Evolutionary conservation across 2,329 filamentous ascomycete genomes (phyloP).

Genomic region (Chaetomium globosum): DNA sequence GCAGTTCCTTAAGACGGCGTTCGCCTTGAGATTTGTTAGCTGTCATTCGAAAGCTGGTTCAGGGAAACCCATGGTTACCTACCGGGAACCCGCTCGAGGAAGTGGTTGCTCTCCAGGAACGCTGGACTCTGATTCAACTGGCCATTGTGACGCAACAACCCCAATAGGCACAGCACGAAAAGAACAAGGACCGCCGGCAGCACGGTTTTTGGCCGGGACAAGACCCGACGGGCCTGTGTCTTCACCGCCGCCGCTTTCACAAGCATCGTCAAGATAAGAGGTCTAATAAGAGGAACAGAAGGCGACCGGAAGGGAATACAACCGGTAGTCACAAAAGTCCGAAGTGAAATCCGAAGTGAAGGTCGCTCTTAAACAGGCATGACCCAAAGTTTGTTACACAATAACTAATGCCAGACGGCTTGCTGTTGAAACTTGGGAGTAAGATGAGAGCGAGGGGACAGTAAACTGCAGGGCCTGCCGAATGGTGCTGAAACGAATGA

Average conservation of each 20-base stretch:
- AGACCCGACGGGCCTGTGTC: constrained; percentile 30
- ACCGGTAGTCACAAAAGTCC: neutral
- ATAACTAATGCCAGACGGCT: neutral
- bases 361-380: constrained; percentile 13
- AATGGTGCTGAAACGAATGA: constrained; percentile 24
- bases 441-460: neutral
- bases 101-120: constrained; percentile 3
- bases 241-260: constrained; percentile 28
- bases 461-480: constrained; percentile 7
- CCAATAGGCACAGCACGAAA: constrained; percentile 27
- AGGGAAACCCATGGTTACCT: neutral
- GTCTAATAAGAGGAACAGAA: neutral
- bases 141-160: constrained; percentile 18
- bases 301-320: neutral
- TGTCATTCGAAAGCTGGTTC: neutral
- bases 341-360: neutral
- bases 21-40: constrained; percentile 26
- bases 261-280: constrained; percentile 23
- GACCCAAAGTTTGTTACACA: neutral
- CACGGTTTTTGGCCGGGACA: constrained; percentile 28
- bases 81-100: constrained; percentile 27
- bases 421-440: neutral
- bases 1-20: constrained; percentile 22
- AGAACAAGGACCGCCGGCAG: constrained; percentile 22
- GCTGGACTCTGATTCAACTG: constrained; percentile 9